Base-by-base conservation (phyloP, 2,329 filamentous ascomycete species). In the Hymenoscyphus infarciens region DNA sequence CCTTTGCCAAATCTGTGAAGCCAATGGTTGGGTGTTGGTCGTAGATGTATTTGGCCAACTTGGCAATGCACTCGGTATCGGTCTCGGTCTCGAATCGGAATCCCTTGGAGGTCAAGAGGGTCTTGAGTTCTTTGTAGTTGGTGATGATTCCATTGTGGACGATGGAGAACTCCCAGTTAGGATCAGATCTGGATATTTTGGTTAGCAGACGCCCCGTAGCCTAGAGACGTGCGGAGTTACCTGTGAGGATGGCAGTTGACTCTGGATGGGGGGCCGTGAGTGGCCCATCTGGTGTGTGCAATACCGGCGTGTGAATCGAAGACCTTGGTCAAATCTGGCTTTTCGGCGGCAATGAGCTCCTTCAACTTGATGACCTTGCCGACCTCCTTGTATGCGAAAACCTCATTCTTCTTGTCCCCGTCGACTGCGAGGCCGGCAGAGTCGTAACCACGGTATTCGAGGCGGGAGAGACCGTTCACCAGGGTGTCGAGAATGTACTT, bases 121-220 rank as follows among this genome's bases (percentile, higher is more conserved):
- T 91, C 87, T 94, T 97, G 74, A 99, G 83, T 82, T 99, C 95
- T 85, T 99, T 99, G 87, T 99, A 99, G 86, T 99, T 99, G 82
- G 95, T 99, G 80, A 99, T 99, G 84, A 99, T 99, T 76, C 95
- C 95, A 81, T 99, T 99, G 89, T 99, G 95, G 66, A 98, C 95
- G 73, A 99, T 88, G 69, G 91, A 85, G 79, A 99, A 99, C 81
- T 99, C 90, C 92, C 94, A 99, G 74, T 82, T 91, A 72, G 89
- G 87, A 78, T 99, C 95, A 69, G 94, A 98, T 79, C 93, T 96
- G 69, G 19, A 64, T 60, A 56, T 16, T 42, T 15, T 31, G 25
- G 65, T 68, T 35, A 74, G 72, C 56, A 54, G 57, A 35, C 11
- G 39, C 55, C 19, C 27, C 29, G 13, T 16, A 33, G 15, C 31